Base-by-base conservation (phyloP, 345 rosid genomes). In the Turritis glabra region DNA sequence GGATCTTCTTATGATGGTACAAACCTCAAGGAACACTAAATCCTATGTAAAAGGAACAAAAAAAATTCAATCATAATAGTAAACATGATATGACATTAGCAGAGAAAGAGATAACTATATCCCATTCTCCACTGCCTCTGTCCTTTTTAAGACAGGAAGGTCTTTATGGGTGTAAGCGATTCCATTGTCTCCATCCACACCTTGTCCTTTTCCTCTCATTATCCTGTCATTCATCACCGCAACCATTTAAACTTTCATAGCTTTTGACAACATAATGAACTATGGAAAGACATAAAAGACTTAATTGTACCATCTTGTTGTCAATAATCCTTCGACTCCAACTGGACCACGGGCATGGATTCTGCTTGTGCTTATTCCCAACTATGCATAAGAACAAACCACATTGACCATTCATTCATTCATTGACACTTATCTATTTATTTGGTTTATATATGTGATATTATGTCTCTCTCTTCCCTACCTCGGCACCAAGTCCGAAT, bases 281-380 rank as follows among this genome's bases (percentile, higher is more conserved):
- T 41, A 11, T 5, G 67, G 25, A 62, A 32, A 52, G 10, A 46
- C 8, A 46, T 51, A 13, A 19, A 4, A 60, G 23, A 41, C 22
- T 51, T 50, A 21, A 37, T 50, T 72, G 63, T 88, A 96, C 99
- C 99, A 96, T 92, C 89, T 79, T 18, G 98, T 96, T 6, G 99
- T 96, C 71, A 96, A 70, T 80, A 96, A 64, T 64, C 99, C 99
- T 83, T 90, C 99, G 21, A 96, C 98, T 52, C 98, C 99, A 3
- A 96, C 99, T 40, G 99, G 98, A 62, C 99, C 99, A 7, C 99
- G 97, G 46, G 99, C 99, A 77, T 96, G 99, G 63, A 96, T 96
- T 77, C 97, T 86, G 72, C 98, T 86, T 25, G 98, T 92, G 80
- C 99, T 92, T 81, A 90, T 96, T 69, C 99, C 99, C 47, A 95